phyloP scores from a whole-genome alignment of 345 rosid species.

The Populus tremula region DNA sequence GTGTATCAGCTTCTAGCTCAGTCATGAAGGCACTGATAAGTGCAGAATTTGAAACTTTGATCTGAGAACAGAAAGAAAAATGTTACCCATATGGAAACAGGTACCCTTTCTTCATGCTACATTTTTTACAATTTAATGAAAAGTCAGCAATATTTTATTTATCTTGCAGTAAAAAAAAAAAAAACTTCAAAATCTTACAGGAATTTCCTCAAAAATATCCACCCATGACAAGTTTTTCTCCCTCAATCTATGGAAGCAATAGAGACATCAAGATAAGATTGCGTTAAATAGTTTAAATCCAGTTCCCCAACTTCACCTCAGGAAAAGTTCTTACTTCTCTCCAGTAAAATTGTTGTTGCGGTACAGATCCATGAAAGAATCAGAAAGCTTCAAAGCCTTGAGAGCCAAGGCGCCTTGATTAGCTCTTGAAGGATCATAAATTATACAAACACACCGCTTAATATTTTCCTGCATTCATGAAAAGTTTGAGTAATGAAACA shows the following conservation, averaged over 20 bases:
- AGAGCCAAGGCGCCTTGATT: slow-evolving; percentile 85
- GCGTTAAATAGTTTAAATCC: slow-evolving; percentile 7
- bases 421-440: slow-evolving; percentile 94
- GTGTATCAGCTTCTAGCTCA: slow-evolving; percentile 81
- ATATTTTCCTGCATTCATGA: slow-evolving; percentile 67
- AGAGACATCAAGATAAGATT: not conserved
- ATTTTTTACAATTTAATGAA: not conserved
- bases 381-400: slow-evolving; percentile 97
- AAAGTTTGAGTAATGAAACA: not conserved
- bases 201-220: slow-evolving; percentile 98
- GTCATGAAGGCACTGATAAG: slow-evolving; percentile 98
- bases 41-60: slow-evolving; percentile 96
- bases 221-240: slow-evolving; percentile 98
- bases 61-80: slow-evolving; percentile 42
- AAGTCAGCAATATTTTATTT: not conserved
- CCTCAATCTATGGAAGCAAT: slow-evolving; percentile 61
- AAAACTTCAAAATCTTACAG: slow-evolving; percentile 54
- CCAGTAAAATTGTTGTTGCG: slow-evolving; percentile 79
- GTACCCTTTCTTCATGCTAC: not conserved
- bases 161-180: not conserved
- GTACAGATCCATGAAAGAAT: slow-evolving; percentile 93
- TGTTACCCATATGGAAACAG: not conserved
- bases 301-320: slow-evolving; percentile 5
- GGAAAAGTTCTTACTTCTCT: slow-evolving; percentile 63
- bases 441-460: slow-evolving; percentile 91